A percentile compares a stretch with the other conserved stretches of the same genome.
Evolutionary conservation across 495 filamentous ascomycete species (phyloP).

Genomic region (Tetracladium marchalianum): DNA sequence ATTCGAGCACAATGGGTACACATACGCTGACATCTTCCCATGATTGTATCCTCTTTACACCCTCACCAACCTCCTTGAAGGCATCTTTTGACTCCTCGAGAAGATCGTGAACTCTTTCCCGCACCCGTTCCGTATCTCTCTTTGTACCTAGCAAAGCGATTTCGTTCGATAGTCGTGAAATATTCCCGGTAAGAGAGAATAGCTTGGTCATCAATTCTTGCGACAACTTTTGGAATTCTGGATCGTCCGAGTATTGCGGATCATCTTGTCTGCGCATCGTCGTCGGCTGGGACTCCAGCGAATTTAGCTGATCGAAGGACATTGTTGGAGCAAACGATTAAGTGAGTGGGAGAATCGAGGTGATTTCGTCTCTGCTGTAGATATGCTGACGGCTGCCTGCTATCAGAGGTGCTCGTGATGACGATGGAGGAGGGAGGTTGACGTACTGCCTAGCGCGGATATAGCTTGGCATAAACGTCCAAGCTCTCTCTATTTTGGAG

Average conservation of each 20-base stretch:
- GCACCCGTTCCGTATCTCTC: conserved; percentile 80
- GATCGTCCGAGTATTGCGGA: conserved; percentile 83
- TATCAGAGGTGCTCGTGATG: background rate
- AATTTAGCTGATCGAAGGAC: conserved; percentile 84
- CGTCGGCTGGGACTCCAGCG: conserved; percentile 56
- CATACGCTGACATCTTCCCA: conserved; percentile 91
- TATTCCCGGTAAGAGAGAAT: conserved; percentile 78
- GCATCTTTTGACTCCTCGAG: conserved; percentile 72
- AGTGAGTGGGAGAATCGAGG: conserved; percentile 1
- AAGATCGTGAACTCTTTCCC: conserved; percentile 78
- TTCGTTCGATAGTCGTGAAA: conserved; percentile 68
- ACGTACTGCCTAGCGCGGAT: conserved; percentile 8
- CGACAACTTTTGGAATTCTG: conserved; percentile 77
- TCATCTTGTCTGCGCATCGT: conserved; percentile 39
- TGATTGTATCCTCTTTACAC: conserved; percentile 78
- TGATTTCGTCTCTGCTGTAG: too few relatives aligned
- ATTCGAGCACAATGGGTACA: conserved; percentile 3
- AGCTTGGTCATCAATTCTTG: conserved; percentile 75
- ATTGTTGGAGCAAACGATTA: conserved; percentile 33
- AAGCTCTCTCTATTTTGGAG: conserved; percentile 2
- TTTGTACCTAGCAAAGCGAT: conserved; percentile 78
- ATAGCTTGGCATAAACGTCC: conserved; percentile 12
- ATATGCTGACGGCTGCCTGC: too few relatives aligned
- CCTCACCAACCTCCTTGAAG: conserved; percentile 93
- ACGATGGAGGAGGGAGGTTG: conserved; percentile 6